Conservation (phyloP, 345 rosid genomes). For the Ceriops zippeliana region DNA sequence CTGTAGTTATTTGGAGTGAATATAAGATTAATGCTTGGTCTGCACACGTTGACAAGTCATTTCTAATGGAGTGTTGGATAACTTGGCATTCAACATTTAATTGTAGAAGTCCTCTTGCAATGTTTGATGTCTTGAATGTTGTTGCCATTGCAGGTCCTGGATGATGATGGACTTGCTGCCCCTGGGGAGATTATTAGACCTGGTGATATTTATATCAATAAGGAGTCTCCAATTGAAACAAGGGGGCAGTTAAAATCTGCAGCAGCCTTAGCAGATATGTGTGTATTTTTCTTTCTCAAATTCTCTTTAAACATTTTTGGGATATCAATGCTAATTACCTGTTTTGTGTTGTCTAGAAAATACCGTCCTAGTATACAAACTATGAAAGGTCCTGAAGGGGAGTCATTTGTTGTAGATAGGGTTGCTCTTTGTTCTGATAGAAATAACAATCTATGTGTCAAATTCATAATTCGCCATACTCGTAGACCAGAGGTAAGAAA, state of each 20-base stretch:
- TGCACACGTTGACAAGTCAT: neutral
- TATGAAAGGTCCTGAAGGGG: conserved; percentile 76
- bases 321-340: conserved; percentile 6
- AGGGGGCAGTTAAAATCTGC: conserved; percentile 28
- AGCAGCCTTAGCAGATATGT: conserved; percentile 47
- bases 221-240: conserved; percentile 53
- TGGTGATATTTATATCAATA: conserved; percentile 60
- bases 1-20: neutral
- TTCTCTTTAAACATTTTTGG: neutral
- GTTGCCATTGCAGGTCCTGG: conserved; percentile 50
- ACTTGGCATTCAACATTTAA: neutral
- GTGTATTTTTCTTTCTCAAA: conserved; percentile 15
- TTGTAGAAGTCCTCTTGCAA: neutral
- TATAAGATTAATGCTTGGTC: neutral
- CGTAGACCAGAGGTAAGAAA: conserved; percentile 86
- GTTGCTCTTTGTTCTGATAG: conserved; percentile 69
- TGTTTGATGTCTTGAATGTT: neutral
- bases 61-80: neutral
- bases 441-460: conserved; percentile 47
- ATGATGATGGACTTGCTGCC: conserved; percentile 80
- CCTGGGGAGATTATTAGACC: conserved; percentile 87
- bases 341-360: conserved; percentile 40
- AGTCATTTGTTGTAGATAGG: conserved; percentile 75
- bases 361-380: conserved; percentile 51
- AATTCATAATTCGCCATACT: conserved; percentile 73